Conservation (phyloP, 2,329 filamentous ascomycete genomes). For the Tolypocladium paradoxum region DNA sequence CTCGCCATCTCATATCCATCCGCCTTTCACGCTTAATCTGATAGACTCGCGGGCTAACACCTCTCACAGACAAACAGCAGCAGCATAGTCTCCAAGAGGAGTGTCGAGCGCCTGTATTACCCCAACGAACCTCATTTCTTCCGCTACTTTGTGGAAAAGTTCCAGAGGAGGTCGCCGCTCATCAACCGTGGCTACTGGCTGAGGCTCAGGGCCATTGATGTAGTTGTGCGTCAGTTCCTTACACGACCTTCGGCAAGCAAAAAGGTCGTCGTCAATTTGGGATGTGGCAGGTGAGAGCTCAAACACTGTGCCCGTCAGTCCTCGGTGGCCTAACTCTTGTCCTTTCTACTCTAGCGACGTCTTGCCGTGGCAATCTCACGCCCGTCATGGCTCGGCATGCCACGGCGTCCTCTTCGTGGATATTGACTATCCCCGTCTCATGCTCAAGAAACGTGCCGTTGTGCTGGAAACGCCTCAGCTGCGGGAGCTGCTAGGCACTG, state of each 20-base stretch:
- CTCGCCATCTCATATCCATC: not conserved
- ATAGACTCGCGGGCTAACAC: not conserved
- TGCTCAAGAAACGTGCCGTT: constrained; percentile 59
- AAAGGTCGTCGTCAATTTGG: constrained; percentile 74
- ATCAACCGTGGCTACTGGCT: constrained; percentile 89
- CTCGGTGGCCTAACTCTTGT: not conserved
- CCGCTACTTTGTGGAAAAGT: constrained; percentile 76
- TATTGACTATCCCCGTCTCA: constrained; percentile 74
- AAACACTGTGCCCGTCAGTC: not conserved
- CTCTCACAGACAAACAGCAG: constrained; percentile 66
- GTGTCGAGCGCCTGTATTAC: constrained; percentile 83
- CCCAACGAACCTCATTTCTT: constrained; percentile 72
- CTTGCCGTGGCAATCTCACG: constrained; percentile 72
- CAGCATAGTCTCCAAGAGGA: constrained; percentile 85
- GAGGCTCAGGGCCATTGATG: constrained; percentile 71
- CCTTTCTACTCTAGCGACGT: constrained; percentile 54
- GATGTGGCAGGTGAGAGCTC: constrained; percentile 75
- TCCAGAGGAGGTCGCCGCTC: constrained; percentile 70
- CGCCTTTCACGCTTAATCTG: not conserved
- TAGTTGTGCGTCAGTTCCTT: constrained; percentile 66
- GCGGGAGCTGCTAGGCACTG: constrained; percentile 19
- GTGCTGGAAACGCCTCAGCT: constrained; percentile 55
- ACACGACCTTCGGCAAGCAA: constrained; percentile 36
- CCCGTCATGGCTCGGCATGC: constrained; percentile 50
- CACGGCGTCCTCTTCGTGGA: constrained; percentile 61